phyloP scores from a whole-genome alignment of 176 grass and related monocot species.

The Rhynchospora breviuscula region DNA sequence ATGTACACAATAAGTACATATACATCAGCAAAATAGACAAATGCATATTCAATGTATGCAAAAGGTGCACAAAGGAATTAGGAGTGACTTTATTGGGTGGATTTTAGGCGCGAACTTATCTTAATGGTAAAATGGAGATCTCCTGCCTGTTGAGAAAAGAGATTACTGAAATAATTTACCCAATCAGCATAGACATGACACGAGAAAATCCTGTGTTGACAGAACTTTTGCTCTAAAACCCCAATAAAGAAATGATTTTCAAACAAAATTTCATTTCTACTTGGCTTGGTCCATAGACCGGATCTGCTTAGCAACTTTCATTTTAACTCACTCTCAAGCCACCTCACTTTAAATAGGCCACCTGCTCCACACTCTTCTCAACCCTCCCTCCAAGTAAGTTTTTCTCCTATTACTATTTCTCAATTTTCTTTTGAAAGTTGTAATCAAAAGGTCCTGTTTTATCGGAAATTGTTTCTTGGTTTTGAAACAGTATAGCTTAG shows the following conservation, averaged over 20 bases:
- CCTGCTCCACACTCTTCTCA: not conserved
- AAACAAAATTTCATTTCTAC: constrained; percentile 1
- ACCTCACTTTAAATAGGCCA: not conserved
- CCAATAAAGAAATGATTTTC: not conserved
- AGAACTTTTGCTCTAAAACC: not conserved
- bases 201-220: not conserved
- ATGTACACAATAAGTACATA: no score
- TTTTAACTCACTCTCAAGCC: not conserved
- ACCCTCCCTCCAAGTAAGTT: constrained; percentile 3
- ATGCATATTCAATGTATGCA: no score
- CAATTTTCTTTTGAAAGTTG: constrained; percentile 22
- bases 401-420: not conserved
- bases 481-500: constrained; percentile 10
- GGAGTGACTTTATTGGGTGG: no score
- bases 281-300: not conserved
- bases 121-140: no score
- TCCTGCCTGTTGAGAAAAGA: no score
- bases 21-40: no score
- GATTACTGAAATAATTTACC: not conserved
- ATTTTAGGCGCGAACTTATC: no score
- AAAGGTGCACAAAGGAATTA: no score
- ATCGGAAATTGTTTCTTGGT: constrained; percentile 45
- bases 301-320: not conserved
- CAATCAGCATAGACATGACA: not conserved
- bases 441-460: constrained; percentile 39